These are phyloP conservation scores for Neophaeococcomyces aloes DNA, from an alignment of 2,329 filamentous ascomycete genomes.

Conservation along the genomic window DNA sequence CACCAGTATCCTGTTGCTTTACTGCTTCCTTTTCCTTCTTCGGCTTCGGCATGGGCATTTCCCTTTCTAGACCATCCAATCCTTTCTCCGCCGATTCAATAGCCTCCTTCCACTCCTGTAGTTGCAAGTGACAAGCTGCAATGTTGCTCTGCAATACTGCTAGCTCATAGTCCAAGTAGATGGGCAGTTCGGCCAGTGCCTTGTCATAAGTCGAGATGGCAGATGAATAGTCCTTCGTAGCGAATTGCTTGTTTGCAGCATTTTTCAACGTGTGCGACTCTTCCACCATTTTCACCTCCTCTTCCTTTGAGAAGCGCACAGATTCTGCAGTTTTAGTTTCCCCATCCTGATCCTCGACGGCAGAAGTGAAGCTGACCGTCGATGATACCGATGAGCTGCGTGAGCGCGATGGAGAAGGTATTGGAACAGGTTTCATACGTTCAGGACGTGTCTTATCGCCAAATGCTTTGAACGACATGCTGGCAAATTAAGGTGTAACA, in stretches of 20 bases:
- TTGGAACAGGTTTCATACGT: slow-evolving; percentile 13
- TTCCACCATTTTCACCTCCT: slow-evolving; percentile 51
- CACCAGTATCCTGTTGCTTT: slow-evolving; percentile 9
- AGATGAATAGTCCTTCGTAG: slow-evolving; percentile 57
- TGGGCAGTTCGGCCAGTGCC: slow-evolving; percentile 66
- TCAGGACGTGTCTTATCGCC: slow-evolving; percentile 20
- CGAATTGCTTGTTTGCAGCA: slow-evolving; percentile 71
- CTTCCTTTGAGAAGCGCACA: slow-evolving; percentile 35
- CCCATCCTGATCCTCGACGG: slow-evolving; percentile 22
- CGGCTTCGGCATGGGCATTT: slow-evolving; percentile 37
- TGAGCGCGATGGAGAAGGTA: slow-evolving; percentile 7
- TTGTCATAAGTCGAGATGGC: slow-evolving; percentile 76
- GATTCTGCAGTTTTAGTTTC: slow-evolving; percentile 29
- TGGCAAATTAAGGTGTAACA: background rate
- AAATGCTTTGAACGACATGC: slow-evolving; percentile 18
- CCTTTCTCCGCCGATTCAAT: slow-evolving; percentile 62
- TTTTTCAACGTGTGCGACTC: slow-evolving; percentile 65
- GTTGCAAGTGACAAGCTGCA: slow-evolving; percentile 75
- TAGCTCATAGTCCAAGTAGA: slow-evolving; percentile 77
- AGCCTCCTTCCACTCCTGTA: slow-evolving; percentile 75
- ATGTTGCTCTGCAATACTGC: slow-evolving; percentile 84
- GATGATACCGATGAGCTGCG: slow-evolving; percentile 16
- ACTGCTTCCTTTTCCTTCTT: slow-evolving; percentile 19
- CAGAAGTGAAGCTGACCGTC: slow-evolving; percentile 24
- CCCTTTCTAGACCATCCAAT: slow-evolving; percentile 58